These are phyloP conservation scores for Yamadazyma phyllophila DNA, from an alignment of 805 yeast species.

Conservation along the genomic window DNA sequence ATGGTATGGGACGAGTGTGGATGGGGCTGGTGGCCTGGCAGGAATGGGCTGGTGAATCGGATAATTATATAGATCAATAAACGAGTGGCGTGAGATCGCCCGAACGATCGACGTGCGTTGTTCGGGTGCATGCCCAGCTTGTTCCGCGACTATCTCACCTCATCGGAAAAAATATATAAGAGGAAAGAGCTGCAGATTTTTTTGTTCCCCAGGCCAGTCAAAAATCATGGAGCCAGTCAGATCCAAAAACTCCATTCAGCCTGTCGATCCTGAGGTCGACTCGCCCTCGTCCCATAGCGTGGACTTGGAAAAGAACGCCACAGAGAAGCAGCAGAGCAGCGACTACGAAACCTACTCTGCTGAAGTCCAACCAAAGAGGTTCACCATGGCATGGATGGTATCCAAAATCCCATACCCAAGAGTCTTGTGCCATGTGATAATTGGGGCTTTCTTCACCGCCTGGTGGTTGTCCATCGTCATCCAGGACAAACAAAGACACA, in stretches of 20 bases:
- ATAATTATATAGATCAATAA: too few relatives aligned
- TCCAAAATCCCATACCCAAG: constrained; percentile 12
- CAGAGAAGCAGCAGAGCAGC: constrained; percentile 8
- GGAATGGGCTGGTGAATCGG: too few relatives aligned
- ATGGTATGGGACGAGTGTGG: too few relatives aligned
- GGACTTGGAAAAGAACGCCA: constrained; percentile 10
- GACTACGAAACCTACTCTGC: constrained; percentile 10
- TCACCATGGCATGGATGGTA: constrained; percentile 7
- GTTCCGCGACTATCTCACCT: not conserved
- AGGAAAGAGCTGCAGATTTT: not conserved
- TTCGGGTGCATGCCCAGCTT: not conserved
- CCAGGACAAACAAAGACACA: constrained; percentile 46
- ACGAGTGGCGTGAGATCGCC: too few relatives aligned
- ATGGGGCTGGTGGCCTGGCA: too few relatives aligned
- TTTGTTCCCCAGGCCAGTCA: constrained; percentile 2
- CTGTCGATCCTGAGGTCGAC: constrained; percentile 1
- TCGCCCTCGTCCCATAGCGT: not conserved
- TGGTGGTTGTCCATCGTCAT: constrained; percentile 58
- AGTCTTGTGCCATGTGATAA: constrained; percentile 18
- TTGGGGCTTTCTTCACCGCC: constrained; percentile 44
- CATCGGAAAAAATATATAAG: constrained; percentile 1
- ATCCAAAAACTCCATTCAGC: constrained; percentile 12
- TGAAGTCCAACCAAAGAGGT: constrained; percentile 7
- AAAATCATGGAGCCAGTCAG: constrained; percentile 12
- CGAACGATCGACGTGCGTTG: not conserved